Conservation (phyloP, 1,284 basidiomycete species). For the Kwoniella shivajii region DNA sequence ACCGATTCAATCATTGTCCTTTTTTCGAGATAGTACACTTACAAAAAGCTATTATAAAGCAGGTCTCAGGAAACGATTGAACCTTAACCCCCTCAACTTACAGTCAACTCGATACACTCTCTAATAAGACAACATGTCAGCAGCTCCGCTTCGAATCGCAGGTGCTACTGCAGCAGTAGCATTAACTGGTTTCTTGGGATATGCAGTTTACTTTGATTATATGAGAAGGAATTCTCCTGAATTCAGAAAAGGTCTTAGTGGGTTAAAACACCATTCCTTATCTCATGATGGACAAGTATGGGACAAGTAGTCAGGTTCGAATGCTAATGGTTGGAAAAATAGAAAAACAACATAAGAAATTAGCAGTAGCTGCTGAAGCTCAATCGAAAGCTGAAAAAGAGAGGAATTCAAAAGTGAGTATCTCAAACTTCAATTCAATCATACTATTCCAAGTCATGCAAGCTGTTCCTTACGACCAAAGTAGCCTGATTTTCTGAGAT, state of each 20-base stretch:
- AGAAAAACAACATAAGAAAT: slow-evolving; percentile 91
- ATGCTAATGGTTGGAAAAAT: slow-evolving; percentile 15
- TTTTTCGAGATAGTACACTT: no score
- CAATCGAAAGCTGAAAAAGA: slow-evolving; percentile 59
- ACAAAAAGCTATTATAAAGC: no score
- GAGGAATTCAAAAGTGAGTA: slow-evolving; percentile 41
- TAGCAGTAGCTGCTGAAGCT: slow-evolving; percentile 61
- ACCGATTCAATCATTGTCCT: background rate
- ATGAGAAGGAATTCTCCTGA: slow-evolving; percentile 81
- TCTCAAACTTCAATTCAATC: background rate
- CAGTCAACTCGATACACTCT: background rate
- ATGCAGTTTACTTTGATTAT: slow-evolving; percentile 93
- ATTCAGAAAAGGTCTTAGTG: slow-evolving; percentile 88
- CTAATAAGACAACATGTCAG: slow-evolving; percentile 9
- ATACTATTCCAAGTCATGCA: no score
- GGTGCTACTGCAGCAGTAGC: slow-evolving; percentile 65
- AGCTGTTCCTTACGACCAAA: no score
- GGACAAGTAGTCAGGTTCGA: background rate
- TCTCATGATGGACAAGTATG: slow-evolving; percentile 2
- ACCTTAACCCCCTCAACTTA: no score
- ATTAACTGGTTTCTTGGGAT: slow-evolving; percentile 67
- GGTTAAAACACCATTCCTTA: slow-evolving; percentile 52
- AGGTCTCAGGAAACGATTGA: no score
- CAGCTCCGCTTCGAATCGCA: slow-evolving; percentile 58
- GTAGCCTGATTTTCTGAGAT: background rate